A percentile compares a stretch with the other conserved stretches of the same genome.
phyloP scores from a whole-genome alignment of 2,329 filamentous ascomycete genomes.

The Teratosphaeria zuluensis region DNA sequence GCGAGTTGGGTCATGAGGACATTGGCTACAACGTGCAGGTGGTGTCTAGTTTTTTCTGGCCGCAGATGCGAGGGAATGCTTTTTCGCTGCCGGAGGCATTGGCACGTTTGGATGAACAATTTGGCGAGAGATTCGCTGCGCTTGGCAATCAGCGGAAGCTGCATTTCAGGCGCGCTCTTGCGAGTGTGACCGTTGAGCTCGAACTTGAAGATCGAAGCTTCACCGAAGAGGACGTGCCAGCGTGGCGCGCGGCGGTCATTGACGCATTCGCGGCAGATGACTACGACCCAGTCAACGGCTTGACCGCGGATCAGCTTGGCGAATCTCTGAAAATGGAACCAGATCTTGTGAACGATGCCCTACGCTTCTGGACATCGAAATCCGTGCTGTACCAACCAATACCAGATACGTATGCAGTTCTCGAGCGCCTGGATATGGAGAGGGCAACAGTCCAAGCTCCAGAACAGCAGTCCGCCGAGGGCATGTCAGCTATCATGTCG shows the following conservation, averaged over 20 bases:
- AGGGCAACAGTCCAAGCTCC: conserved; percentile 22
- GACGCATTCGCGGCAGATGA: conserved; percentile 58
- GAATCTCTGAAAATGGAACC: conserved; percentile 60
- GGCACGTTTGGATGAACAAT: conserved; percentile 53
- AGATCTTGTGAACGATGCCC: conserved; percentile 55
- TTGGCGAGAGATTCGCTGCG: conserved; percentile 65
- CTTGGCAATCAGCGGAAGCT: conserved; percentile 79
- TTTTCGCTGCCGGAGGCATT: conserved; percentile 56
- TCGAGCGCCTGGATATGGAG: conserved; percentile 49
- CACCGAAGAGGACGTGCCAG: conserved; percentile 58
- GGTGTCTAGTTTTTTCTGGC: conserved; percentile 89
- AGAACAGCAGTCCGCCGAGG: conserved; percentile 28
- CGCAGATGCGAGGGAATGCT: conserved; percentile 60
- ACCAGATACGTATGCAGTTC: conserved; percentile 51
- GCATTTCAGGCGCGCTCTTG: conserved; percentile 76
- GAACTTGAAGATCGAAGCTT: conserved; percentile 73
- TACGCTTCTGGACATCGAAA: conserved; percentile 63
- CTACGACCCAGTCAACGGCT: conserved; percentile 5
- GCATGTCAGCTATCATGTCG: conserved; percentile 40
- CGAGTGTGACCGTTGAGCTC: conserved; percentile 69
- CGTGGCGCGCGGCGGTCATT: conserved; percentile 82
- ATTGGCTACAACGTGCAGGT: conserved; percentile 66
- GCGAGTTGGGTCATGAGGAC: not conserved
- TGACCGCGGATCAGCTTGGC: conserved; percentile 38
- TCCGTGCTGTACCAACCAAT: conserved; percentile 51